These are phyloP conservation scores for Saitozyma podzolica DNA, from an alignment of 768 basidiomycete genomes.

Conservation along the genomic window DNA sequence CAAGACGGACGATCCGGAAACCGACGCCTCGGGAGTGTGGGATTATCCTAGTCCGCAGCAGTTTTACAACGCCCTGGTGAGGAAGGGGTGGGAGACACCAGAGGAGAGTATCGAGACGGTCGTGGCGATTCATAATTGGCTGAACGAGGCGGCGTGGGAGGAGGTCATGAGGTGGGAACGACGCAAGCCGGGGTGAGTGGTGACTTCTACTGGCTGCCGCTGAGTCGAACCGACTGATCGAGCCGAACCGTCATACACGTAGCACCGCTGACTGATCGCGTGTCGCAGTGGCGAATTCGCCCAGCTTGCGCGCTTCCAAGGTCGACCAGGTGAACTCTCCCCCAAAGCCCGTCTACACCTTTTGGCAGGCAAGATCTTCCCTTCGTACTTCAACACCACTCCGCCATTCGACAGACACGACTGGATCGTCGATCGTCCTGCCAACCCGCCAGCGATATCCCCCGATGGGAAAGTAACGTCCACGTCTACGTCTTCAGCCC, in stretches of 20 bases:
- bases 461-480: neutral
- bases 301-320: constrained; percentile 79
- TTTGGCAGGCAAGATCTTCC: constrained; percentile 84
- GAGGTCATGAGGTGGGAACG: constrained; percentile 94
- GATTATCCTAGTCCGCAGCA: constrained; percentile 97
- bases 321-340: constrained; percentile 86
- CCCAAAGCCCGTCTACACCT: constrained; percentile 89
- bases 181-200: constrained; percentile 61
- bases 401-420: constrained; percentile 98
- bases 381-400: constrained; percentile 81
- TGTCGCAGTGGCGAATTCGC: constrained; percentile 65
- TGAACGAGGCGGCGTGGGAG: constrained; percentile 95
- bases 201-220: neutral
- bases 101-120: constrained; percentile 89
- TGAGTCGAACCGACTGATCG: neutral
- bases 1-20: constrained; percentile 28
- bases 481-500: neutral
- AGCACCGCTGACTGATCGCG: constrained; percentile 2
- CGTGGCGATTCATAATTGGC: constrained; percentile 97
- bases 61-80: constrained; percentile 92
- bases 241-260: neutral
- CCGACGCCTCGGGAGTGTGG: constrained; percentile 58
- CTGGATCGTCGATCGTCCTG: constrained; percentile 84
- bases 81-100: constrained; percentile 97
- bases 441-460: constrained; percentile 9